Evolutionary conservation across 306 rosid genomes (phyloP), one percentile per base, ranked within the genome.

Genomic region (Chamaecrista fasciculata): DNA sequence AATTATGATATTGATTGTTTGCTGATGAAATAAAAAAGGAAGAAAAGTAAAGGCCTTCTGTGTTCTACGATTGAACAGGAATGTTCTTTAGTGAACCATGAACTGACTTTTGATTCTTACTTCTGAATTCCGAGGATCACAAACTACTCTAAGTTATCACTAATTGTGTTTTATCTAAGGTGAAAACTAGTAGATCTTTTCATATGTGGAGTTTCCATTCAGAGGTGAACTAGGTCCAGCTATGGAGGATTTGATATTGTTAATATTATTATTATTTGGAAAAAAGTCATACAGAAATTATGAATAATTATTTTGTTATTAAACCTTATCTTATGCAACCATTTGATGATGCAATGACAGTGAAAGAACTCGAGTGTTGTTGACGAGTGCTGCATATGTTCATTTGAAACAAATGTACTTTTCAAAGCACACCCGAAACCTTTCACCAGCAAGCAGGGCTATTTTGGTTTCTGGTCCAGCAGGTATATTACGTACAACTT

Each of bases 391-490:
- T 61, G 94, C 87, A 62, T 80, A 50, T 72, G 87, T 90, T 67
- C 93, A 85, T 78, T 71, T 87, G 56, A 90, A 87, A 60, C 89
- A 83, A 40, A 10, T 58, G 2, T 81, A 90, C 67, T 68, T 85
- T 37, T 85, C 86, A 69, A 85, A 80, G 79, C 86, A 87, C 73
- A 90, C 86, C 50, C 76, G 83, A 58, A 83, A 83, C 62, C 96
- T 87, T 76, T 76, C 88, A 43, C 91, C 89, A 12, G 96, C 89
- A 24, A 83, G 89, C 75, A 75, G 86, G 58, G 69, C 87, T 66
- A 87, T 90, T 78, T 71, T 90, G 89, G 88, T 90, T 15, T 83
- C 88, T 19, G 94, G 96, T 81, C 91, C 91, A 33, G 62, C 86
- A 16, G 94, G 96, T 90, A 79, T 9, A 66, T 59, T 57, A 19